These are phyloP conservation scores for Lotmaria passim DNA, from an alignment of 208 protist genomes.

Conservation along the genomic window DNA sequence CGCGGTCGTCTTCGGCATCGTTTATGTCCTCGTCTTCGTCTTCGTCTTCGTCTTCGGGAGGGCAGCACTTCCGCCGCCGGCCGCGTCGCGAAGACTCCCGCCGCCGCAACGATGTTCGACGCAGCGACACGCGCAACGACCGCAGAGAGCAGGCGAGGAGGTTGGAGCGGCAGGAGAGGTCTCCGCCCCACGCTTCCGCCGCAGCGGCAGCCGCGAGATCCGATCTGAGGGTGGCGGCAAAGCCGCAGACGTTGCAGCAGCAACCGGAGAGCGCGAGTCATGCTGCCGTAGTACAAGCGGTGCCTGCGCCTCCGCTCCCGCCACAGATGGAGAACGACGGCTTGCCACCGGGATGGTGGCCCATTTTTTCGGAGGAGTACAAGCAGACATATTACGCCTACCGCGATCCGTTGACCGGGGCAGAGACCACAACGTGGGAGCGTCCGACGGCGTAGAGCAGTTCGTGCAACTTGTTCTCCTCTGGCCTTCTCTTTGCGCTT, in stretches of 20 bases:
- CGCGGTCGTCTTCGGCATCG: slow-evolving; percentile 7
- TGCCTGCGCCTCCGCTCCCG: neutral
- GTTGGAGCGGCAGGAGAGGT: neutral
- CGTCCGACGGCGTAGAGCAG: slow-evolving; percentile 14
- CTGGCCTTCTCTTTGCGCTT: neutral
- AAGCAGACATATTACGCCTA: slow-evolving; percentile 77
- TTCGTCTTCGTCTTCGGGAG: slow-evolving; percentile 12
- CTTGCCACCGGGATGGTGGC: slow-evolving; percentile 65
- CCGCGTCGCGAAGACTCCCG: neutral
- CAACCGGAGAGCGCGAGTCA: neutral
- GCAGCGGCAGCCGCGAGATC: neutral
- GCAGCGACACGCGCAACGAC: neutral
- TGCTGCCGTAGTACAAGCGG: neutral
- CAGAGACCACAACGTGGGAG: slow-evolving; percentile 73
- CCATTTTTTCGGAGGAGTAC: slow-evolving; percentile 75
- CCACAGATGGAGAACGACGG: slow-evolving; percentile 24
- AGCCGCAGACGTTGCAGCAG: neutral
- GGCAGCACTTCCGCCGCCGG: neutral
- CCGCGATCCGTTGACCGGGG: slow-evolving; percentile 51
- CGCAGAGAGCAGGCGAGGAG: neutral
- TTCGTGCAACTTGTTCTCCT: neutral
- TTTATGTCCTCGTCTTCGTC: slow-evolving; percentile 4
- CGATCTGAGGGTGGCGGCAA: too few species aligned
- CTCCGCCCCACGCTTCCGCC: neutral
- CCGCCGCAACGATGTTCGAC: neutral